A percentile compares a stretch with the other conserved stretches of the same genome.
Evolutionary conservation across 805 yeast genomes (phyloP).

Genomic region (Saccharomycopsis guyanensis): DNA sequence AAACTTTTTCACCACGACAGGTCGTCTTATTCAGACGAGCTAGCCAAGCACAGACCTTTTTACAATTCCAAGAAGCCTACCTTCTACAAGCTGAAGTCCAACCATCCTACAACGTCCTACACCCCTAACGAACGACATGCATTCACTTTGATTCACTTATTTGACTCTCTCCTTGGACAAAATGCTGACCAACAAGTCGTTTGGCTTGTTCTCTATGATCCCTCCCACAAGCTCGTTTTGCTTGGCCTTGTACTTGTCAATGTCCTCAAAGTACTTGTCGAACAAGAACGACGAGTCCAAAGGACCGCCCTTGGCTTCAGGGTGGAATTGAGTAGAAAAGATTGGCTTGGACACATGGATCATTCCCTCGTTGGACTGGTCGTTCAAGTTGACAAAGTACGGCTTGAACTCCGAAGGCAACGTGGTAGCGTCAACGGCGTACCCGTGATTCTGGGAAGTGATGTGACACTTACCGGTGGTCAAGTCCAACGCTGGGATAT

Average conservation of each 20-base stretch:
- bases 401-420: slow-evolving; percentile 74
- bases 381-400: slow-evolving; percentile 88
- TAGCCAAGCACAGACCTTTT: too few species aligned
- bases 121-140: too few species aligned
- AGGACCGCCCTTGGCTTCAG: slow-evolving; percentile 99
- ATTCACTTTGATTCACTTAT: slow-evolving; percentile 22
- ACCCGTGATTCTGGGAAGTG: slow-evolving; percentile 98
- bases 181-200: slow-evolving; percentile 48
- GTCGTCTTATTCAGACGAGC: too few species aligned
- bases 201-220: slow-evolving; percentile 33
- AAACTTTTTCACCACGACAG: too few species aligned
- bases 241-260: slow-evolving; percentile 46
- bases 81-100: too few species aligned
- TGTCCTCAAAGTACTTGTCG: slow-evolving; percentile 76
- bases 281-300: slow-evolving; percentile 85
- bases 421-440: slow-evolving; percentile 83
- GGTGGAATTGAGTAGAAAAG: slow-evolving; percentile 97
- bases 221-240: slow-evolving; percentile 36
- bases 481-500: slow-evolving; percentile 90
- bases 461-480: slow-evolving; percentile 92
- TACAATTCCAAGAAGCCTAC: too few species aligned
- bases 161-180: slow-evolving; percentile 59
- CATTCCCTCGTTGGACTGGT: slow-evolving; percentile 97
- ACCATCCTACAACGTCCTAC: too few species aligned
- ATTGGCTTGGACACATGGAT: slow-evolving; percentile 80